These are phyloP conservation scores for Hanseniaspora occidentalis DNA, from an alignment of 805 yeast genomes.

Conservation along the genomic window DNA sequence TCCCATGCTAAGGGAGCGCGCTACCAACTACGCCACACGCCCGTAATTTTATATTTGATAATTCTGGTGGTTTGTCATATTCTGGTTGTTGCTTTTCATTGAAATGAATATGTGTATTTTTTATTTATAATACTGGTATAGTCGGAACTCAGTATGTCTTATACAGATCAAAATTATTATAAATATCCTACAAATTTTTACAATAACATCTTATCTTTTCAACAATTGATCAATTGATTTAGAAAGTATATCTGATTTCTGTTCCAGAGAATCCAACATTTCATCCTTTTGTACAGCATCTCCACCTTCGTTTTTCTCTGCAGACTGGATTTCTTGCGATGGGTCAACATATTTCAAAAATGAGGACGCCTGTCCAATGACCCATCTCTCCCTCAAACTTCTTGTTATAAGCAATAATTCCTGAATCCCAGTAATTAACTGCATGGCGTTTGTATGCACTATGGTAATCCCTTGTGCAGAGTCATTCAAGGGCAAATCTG, in stretches of 20 bases:
- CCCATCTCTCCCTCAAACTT: conserved; percentile 23
- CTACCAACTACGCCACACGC: conserved; percentile 79
- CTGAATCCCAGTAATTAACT: conserved; percentile 22
- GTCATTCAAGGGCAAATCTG: conserved; percentile 13
- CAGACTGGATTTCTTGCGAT: not conserved
- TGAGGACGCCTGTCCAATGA: conserved; percentile 10
- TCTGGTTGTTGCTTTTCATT: too few species aligned
- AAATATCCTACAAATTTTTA: too few species aligned
- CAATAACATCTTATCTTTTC: not conserved
- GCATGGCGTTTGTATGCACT: conserved; percentile 21
- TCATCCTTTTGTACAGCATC: not conserved
- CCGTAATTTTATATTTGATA: too few species aligned
- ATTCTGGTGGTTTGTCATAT: too few species aligned
- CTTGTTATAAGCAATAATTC: conserved; percentile 23
- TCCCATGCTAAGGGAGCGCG: conserved; percentile 74
- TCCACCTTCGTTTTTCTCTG: not conserved
- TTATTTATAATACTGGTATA: too few species aligned
- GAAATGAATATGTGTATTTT: too few species aligned
- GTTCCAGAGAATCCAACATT: not conserved
- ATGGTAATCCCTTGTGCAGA: conserved; percentile 19
- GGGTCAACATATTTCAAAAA: not conserved
- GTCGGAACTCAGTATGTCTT: too few species aligned
- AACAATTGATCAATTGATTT: not conserved
- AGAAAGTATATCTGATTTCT: not conserved
- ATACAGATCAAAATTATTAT: too few species aligned